These are phyloP conservation scores for Lentinula raphanica DNA, from an alignment of 768 basidiomycete genomes.

Conservation along the genomic window DNA sequence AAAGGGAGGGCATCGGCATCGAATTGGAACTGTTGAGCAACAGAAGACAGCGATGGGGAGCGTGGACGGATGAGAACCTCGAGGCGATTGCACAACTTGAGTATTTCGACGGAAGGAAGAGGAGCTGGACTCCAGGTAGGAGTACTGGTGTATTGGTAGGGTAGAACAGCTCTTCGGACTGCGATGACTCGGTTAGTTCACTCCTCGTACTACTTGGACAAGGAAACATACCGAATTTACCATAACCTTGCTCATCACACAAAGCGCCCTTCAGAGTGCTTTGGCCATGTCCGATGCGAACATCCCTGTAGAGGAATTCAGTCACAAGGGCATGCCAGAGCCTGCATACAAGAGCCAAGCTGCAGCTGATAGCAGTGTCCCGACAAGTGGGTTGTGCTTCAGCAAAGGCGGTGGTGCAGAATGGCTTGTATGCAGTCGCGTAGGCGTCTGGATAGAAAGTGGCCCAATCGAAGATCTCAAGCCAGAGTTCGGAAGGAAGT, in stretches of 20 bases:
- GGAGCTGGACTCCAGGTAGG: slow-evolving; percentile 19
- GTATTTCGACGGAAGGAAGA: slow-evolving; percentile 38
- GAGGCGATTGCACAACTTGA: slow-evolving; percentile 43
- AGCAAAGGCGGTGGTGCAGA: slow-evolving; percentile 27
- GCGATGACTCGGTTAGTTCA: slow-evolving; percentile 10
- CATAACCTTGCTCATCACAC: slow-evolving; percentile 19
- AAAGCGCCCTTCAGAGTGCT: slow-evolving; percentile 28
- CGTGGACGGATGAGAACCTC: slow-evolving; percentile 52
- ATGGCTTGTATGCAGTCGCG: slow-evolving; percentile 38
- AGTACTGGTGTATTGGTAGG: slow-evolving; percentile 49
- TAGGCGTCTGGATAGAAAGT: slow-evolving; percentile 23
- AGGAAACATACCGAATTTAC: slow-evolving; percentile 14
- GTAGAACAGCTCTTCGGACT: slow-evolving; percentile 56
- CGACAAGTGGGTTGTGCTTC: slow-evolving; percentile 20
- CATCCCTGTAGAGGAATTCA: slow-evolving; percentile 49
- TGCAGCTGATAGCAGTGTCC: slow-evolving; percentile 29
- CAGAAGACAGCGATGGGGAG: slow-evolving; percentile 15
- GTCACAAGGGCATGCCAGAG: slow-evolving; percentile 46
- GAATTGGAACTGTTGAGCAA: slow-evolving; percentile 44
- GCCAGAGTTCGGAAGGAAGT: slow-evolving; percentile 53
- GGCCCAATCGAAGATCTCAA: slow-evolving; percentile 44
- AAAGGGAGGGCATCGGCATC: slow-evolving; percentile 42
- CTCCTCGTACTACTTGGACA: not conserved
- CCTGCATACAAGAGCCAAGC: slow-evolving; percentile 52
- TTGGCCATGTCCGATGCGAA: slow-evolving; percentile 33